These are phyloP conservation scores for Trichaptum fuscoviolaceum DNA, from an alignment of 768 basidiomycete genomes.

Conservation along the genomic window DNA sequence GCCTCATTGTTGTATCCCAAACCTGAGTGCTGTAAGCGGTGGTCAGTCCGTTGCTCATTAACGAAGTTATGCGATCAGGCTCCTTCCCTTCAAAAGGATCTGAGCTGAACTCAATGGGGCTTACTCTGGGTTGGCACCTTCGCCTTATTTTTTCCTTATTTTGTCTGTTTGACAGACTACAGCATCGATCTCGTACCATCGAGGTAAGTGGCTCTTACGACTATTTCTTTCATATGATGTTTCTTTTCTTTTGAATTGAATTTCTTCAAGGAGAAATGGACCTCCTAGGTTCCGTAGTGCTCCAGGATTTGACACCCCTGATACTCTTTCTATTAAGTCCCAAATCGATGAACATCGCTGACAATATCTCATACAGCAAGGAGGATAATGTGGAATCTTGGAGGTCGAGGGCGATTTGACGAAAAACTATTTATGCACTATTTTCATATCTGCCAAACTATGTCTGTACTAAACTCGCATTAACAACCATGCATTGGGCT, in stretches of 20 bases:
- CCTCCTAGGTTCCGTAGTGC: conserved; percentile 54
- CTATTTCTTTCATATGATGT: conserved; percentile 8
- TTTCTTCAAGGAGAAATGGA: conserved; percentile 87
- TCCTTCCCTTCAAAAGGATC: conserved; percentile 19
- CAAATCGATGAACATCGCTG: background rate
- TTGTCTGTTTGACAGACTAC: conserved; percentile 50
- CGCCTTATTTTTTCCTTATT: conserved; percentile 20
- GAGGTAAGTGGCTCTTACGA: conserved; percentile 9
- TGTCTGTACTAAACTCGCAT: no score
- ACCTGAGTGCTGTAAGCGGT: conserved; percentile 31
- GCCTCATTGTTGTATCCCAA: conserved; percentile 41
- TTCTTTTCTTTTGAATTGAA: conserved; percentile 48
- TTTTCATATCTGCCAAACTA: no score
- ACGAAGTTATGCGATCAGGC: conserved; percentile 83
- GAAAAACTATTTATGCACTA: no score
- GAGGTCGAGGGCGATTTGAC: no score
- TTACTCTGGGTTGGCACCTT: conserved; percentile 72
- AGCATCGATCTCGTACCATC: background rate
- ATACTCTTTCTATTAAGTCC: conserved; percentile 11
- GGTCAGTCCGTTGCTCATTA: conserved; percentile 72
- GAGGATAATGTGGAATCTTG: no score
- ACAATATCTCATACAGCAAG: background rate
- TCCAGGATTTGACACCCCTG: conserved; percentile 67
- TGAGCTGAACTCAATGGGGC: conserved; percentile 85
- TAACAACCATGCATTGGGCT: no score